Evolutionary conservation across 2,329 filamentous ascomycete genomes (phyloP).

Genomic region (Exophiala sideris): DNA sequence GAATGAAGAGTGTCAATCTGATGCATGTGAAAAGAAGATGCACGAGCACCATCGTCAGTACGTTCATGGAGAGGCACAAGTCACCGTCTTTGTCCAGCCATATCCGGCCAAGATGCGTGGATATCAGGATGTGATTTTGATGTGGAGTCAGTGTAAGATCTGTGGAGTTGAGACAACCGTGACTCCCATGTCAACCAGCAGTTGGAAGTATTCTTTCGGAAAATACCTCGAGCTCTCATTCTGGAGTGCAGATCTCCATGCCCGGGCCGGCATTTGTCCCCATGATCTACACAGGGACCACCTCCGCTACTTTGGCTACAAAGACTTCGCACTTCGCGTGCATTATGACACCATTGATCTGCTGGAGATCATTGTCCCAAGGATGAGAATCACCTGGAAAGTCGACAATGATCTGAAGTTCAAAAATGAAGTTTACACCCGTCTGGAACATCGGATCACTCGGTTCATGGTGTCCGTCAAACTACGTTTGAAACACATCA

Average conservation of each 20-base stretch:
- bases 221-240: constrained; percentile 98
- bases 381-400: constrained; percentile 91
- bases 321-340: constrained; percentile 79
- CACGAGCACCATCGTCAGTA: constrained; percentile 93
- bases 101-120: constrained; percentile 64
- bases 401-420: constrained; percentile 89
- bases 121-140: constrained; percentile 73
- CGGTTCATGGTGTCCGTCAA: constrained; percentile 87
- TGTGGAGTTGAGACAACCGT: constrained; percentile 88
- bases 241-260: constrained; percentile 79
- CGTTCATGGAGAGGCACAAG: constrained; percentile 89
- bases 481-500: constrained; percentile 78
- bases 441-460: constrained; percentile 75
- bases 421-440: constrained; percentile 85
- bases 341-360: constrained; percentile 92
- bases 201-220: constrained; percentile 97
- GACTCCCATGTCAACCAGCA: constrained; percentile 85
- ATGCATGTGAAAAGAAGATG: constrained; percentile 85
- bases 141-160: constrained; percentile 96
- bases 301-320: constrained; percentile 85
- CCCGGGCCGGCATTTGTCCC: constrained; percentile 72
- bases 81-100: constrained; percentile 85
- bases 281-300: constrained; percentile 94
- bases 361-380: constrained; percentile 89
- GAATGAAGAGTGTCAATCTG: constrained; percentile 72